These are phyloP conservation scores for Ehretia macrophylla DNA, from an alignment of 257 asterid species.

Conservation along the genomic window DNA sequence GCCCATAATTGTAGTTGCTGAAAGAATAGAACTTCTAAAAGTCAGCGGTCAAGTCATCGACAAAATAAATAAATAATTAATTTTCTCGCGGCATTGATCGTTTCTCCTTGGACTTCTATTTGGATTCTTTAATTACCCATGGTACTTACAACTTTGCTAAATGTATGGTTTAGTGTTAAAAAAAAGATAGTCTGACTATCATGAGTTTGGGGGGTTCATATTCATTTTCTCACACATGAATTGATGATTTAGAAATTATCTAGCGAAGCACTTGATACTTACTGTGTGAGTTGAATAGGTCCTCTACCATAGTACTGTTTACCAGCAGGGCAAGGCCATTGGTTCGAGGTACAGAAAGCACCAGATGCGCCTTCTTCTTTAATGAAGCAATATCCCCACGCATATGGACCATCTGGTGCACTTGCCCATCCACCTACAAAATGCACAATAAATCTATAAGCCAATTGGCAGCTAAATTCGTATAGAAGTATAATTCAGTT, in stretches of 20 bases:
- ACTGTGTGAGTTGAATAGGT: slow-evolving; percentile 24
- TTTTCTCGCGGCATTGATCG: too few species aligned
- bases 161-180: too few species aligned
- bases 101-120: too few species aligned
- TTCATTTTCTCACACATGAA: too few species aligned
- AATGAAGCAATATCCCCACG: slow-evolving; percentile 26
- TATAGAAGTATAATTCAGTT: too few species aligned
- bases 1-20: slow-evolving; percentile 32
- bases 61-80: too few species aligned
- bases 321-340: slow-evolving; percentile 10
- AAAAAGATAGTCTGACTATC: too few species aligned
- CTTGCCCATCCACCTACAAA: slow-evolving; percentile 13
- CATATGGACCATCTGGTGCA: slow-evolving; percentile 26
- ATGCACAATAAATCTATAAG: neutral
- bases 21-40: neutral
- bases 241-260: too few species aligned
- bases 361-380: slow-evolving; percentile 5
- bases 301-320: slow-evolving; percentile 27
- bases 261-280: neutral
- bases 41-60: neutral
- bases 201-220: too few species aligned
- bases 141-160: too few species aligned
- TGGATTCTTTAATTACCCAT: too few species aligned
- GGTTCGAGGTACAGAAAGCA: too few species aligned
- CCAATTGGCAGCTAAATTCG: neutral